Conservation (phyloP, 371 early-diverging fungal species). For the Funneliformis caledonium region DNA sequence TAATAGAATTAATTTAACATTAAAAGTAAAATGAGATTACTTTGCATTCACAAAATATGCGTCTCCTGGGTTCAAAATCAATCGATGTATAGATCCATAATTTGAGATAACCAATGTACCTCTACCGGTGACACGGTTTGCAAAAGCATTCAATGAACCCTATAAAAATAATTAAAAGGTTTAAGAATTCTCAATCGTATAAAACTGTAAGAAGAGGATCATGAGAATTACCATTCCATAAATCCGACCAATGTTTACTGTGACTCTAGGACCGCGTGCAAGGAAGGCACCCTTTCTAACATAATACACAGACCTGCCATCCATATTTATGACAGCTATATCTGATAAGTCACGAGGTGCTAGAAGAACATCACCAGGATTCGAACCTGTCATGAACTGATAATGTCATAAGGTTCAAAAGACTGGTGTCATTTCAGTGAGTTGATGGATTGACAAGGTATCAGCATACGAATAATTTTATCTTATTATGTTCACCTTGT, state of each 20-base stretch:
- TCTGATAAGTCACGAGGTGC: constrained; percentile 71
- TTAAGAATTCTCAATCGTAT: not conserved
- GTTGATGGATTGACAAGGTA: not conserved
- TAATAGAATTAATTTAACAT: not conserved
- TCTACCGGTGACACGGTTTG: constrained; percentile 70
- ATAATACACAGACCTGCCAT: constrained; percentile 65
- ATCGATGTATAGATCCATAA: constrained; percentile 73
- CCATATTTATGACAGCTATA: constrained; percentile 65
- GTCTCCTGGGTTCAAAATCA: constrained; percentile 70
- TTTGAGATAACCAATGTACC: constrained; percentile 75
- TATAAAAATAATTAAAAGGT: constrained; percentile 47
- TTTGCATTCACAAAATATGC: constrained; percentile 76
- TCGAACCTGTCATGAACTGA: constrained; percentile 63
- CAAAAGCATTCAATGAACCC: constrained; percentile 64
- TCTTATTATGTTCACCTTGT: constrained; percentile 54
- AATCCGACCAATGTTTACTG: constrained; percentile 58
- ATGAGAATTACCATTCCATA: constrained; percentile 44
- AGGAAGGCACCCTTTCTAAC: constrained; percentile 72
- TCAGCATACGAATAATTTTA: not conserved
- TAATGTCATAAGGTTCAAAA: not conserved
- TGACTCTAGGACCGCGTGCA: constrained; percentile 69
- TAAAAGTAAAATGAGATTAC: constrained; percentile 40
- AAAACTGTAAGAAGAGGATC: not conserved
- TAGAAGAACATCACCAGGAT: constrained; percentile 71
- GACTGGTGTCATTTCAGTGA: not conserved